Evolutionary conservation across 225 moss, liverwort and hornwort species (phyloP), one percentile per base, ranked within the genome.

Genomic region (Marchantia paleacea): DNA sequence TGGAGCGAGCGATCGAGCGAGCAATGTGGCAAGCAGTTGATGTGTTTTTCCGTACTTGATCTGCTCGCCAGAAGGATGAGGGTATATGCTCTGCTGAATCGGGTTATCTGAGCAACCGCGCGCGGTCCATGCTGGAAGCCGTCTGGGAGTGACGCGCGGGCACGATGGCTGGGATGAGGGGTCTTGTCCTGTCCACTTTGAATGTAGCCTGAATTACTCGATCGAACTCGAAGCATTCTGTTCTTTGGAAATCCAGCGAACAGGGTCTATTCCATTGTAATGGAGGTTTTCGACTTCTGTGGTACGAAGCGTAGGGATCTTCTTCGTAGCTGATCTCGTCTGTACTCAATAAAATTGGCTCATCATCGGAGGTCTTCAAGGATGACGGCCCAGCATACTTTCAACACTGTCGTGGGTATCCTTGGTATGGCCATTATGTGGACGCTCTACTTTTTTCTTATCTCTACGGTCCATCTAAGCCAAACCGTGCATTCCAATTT

Each of bases 371-470:
- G 75, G 25, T 75, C 20, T 30, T 9, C 62, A 25, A 78, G 14
- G 7, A 78, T 78, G 78, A 28, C 50, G 65, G 66, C 67, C 52
- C 78, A 78, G 18, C 22, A 68, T 3, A 78, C 78, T 8, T 78
- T 67, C 78, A 78, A 66, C 78, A 78, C 51, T 51, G 67, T 48
- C 22, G 1, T 78, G 65, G 78, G 78, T 54, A 78, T 78, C 24
- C 31, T 68, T 1, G 78, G 78, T 78, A 68, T 4, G 76, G 28
- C 26, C 50, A n/a, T 65, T 5, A 8, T 7, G 4, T 28, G 52
- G 22, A 52, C 13, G 25, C 28, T 29, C 8, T 24, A 8, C 52
- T 3, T 26, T 0, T 25, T 55, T 24, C 26, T 9, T 18, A 12
- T 49, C 28, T 76, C 26, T n/a, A 29, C 47, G 12, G 31, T 20